Conservation (phyloP, 148 eudicot species). For the Camellia japonica region DNA sequence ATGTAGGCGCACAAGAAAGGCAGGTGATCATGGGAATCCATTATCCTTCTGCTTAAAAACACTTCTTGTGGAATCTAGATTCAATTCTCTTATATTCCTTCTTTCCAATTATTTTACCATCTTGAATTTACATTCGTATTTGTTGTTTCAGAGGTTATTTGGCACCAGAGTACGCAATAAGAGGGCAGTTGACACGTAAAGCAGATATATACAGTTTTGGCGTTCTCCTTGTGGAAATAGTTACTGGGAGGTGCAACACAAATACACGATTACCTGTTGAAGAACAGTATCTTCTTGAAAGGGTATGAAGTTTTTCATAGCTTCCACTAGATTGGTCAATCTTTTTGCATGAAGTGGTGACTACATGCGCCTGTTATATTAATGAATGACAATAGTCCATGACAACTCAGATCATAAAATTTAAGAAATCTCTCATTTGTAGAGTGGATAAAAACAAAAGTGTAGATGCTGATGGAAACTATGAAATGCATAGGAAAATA, state of each 20-base stretch:
- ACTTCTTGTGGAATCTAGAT: background rate
- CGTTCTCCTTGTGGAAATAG: slow-evolving; percentile 52
- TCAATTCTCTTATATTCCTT: background rate
- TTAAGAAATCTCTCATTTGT: background rate
- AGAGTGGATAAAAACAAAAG: no score
- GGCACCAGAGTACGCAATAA: slow-evolving; percentile 55
- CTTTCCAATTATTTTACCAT: background rate
- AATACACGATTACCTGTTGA: slow-evolving; percentile 40
- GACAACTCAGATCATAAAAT: background rate
- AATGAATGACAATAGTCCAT: background rate
- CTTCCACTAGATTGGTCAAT: background rate
- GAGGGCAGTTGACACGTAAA: slow-evolving; percentile 49
- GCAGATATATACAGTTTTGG: slow-evolving; percentile 59
- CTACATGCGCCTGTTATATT: background rate
- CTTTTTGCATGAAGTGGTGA: background rate
- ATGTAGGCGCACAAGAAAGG: background rate
- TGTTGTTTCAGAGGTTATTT: slow-evolving; percentile 44
- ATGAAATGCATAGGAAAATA: background rate
- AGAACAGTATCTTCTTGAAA: slow-evolving; percentile 48
- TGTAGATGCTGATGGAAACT: background rate
- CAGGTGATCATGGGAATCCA: background rate
- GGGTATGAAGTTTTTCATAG: slow-evolving; percentile 21
- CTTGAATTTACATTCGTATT: background rate
- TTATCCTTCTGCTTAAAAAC: background rate
- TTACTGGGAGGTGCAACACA: slow-evolving; percentile 43